Base-by-base conservation (phyloP, 768 basidiomycete species). In the Hygrophorus russula region DNA sequence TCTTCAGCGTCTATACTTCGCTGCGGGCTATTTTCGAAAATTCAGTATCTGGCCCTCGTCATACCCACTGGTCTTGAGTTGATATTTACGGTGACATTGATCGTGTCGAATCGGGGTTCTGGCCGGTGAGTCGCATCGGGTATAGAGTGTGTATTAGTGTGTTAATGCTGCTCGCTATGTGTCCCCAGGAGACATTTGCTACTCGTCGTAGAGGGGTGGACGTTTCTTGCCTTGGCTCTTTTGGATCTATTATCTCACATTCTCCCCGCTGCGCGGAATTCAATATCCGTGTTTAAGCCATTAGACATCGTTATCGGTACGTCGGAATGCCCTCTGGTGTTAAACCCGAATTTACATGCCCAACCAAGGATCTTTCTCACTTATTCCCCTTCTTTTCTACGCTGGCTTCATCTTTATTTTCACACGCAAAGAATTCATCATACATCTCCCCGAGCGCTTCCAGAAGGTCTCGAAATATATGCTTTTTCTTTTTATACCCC, bases 1-100 rank as follows among this genome's bases (percentile, higher is more conserved):
- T 87, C 86, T 24, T 63, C 74, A 30, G 74, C 78, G 46, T 61
- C 80, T 32, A 82, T 76, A 49, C 73, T 89, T 49, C 85, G 85
- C 47, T 89, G 85, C 56, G 59, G 71, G 48, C 66, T 69, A 35
- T 67, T 82, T 45, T 63, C 67, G 41, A 53, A 46, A 38, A 50
- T 63, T 18, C 60, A 86, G 59, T 68, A 64, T 42, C 58, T 62
- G 29, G 51, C 71, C 32, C 60, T 86, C 43, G 59, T 84, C 49
- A 69, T 85, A 47, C 82, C 83, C 24, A 68, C 78, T 13, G 73
- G 61, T 32, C 55, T 86, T 41, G 83, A 86, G 59, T 58, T 76
- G 47, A 53, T 86, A 31, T 74, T 80, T 51, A 68, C 75, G 20
- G 58, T 74, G 44, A 60, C 70, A 33, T 61, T 85, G 49, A 49